Percentiles rank a stretch among this genome's conserved stretches.
These are phyloP conservation scores for Fusarium xyrophilum DNA, from an alignment of 2,329 filamentous ascomycete genomes.

Conservation along the genomic window DNA sequence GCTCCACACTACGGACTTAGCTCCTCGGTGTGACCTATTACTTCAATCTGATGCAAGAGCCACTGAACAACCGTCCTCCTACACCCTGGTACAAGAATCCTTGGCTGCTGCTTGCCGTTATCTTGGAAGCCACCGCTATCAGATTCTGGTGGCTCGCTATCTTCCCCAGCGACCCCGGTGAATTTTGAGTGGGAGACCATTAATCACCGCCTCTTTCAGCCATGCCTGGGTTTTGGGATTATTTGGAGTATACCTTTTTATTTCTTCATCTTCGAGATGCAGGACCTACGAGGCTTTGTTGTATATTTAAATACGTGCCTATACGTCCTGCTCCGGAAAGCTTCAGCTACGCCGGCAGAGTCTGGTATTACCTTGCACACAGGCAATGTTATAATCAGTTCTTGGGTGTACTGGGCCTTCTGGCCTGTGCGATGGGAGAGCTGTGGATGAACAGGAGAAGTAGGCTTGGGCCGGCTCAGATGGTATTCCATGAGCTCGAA, in stretches of 20 bases:
- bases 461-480: not conserved
- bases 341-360: not conserved
- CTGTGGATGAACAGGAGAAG: not conserved
- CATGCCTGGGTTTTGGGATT: not conserved
- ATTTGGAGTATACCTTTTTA: not conserved
- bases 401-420: not conserved
- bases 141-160: too few relatives aligned
- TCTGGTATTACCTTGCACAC: conserved; percentile 7
- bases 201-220: not conserved
- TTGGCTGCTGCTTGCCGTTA: too few relatives aligned
- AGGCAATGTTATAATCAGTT: conserved; percentile 8
- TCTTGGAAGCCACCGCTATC: too few relatives aligned
- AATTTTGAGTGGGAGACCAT: not conserved
- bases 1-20: not conserved
- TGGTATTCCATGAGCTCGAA: not conserved
- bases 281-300: not conserved
- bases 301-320: not conserved
- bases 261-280: not conserved
- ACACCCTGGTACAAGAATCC: too few relatives aligned
- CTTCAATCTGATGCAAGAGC: not conserved
- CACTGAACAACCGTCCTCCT: not conserved
- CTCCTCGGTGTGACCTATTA: not conserved
- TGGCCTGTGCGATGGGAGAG: not conserved
- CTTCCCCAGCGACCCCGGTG: too few relatives aligned
- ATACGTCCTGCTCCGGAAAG: not conserved